Percentiles rank a stretch among this genome's conserved stretches.
phyloP scores from a whole-genome alignment of 495 filamentous ascomycete genomes.

The Halenospora varia region DNA sequence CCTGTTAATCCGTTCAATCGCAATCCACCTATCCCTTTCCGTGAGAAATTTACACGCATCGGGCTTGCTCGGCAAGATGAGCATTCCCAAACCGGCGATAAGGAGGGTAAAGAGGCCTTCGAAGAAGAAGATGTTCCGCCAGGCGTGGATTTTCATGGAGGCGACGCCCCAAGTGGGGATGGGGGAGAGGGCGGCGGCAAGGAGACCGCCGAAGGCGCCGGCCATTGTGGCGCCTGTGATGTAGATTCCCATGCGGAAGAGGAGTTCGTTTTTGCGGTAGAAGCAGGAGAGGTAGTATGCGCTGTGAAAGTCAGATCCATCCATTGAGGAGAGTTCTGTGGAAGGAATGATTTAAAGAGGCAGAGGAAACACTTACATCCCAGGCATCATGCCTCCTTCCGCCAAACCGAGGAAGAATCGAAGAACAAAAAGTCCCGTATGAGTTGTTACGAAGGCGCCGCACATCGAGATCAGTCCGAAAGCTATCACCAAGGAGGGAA shows the following conservation, averaged over 20 bases:
- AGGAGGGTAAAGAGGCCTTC: constrained; percentile 7
- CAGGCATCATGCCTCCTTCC: constrained; percentile 86
- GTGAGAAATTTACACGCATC: constrained; percentile 37
- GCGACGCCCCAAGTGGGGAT: constrained; percentile 46
- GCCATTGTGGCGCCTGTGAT: constrained; percentile 77
- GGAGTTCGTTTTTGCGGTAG: constrained; percentile 77
- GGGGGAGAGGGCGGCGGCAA: constrained; percentile 67
- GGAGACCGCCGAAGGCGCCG: constrained; percentile 78
- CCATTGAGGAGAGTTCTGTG: too few species aligned
- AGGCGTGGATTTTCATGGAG: constrained; percentile 42
- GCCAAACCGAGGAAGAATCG: constrained; percentile 84
- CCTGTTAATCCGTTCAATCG: background rate
- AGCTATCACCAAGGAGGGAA: constrained; percentile 56
- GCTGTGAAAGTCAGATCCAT: too few species aligned
- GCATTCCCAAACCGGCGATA: constrained; percentile 39
- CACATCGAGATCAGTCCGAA: constrained; percentile 62
- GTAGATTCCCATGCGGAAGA: constrained; percentile 84
- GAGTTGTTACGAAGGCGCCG: constrained; percentile 75
- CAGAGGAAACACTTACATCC: too few species aligned
- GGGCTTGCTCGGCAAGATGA: constrained; percentile 71
- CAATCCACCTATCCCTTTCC: background rate
- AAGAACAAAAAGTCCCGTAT: constrained; percentile 69
- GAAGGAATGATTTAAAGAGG: too few species aligned
- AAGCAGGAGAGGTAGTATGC: constrained; percentile 58
- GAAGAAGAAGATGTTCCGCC: constrained; percentile 46